A percentile compares a stretch with the other conserved stretches of the same genome.
Evolutionary conservation across 179 eudicot species (phyloP).

Genomic region (Actinidia polygama): DNA sequence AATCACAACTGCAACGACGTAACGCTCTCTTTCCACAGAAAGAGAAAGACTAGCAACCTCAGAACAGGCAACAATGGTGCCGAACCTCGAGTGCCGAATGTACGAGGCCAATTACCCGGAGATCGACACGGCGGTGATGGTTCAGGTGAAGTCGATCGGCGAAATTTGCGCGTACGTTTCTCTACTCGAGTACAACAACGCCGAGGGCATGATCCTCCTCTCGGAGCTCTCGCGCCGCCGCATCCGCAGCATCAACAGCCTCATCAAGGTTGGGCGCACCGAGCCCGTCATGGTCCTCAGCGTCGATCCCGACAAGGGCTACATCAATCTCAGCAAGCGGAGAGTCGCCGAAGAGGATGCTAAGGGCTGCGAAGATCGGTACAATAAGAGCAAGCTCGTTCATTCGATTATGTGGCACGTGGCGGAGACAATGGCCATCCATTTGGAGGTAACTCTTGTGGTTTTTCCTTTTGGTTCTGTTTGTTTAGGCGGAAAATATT

Average conservation of each 20-base stretch:
- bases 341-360: constrained; percentile 86
- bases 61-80: constrained; percentile 56
- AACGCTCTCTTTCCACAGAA: too few species aligned
- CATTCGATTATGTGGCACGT: constrained; percentile 85
- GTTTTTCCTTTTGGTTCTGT: too few species aligned
- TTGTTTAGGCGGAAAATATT: too few species aligned
- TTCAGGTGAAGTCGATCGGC: constrained; percentile 76
- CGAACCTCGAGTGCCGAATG: constrained; percentile 77
- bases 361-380: constrained; percentile 66
- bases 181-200: constrained; percentile 78
- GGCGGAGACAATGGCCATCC: constrained; percentile 63
- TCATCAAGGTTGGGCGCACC: constrained; percentile 72
- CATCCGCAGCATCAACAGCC: constrained; percentile 69
- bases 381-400: constrained; percentile 76
- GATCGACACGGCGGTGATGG: constrained; percentile 87
- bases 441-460: constrained; percentile 69
- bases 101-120: constrained; percentile 75
- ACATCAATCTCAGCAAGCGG: constrained; percentile 76
- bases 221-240: constrained; percentile 86
- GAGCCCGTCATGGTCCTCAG: constrained; percentile 88
- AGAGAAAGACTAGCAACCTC: too few species aligned
- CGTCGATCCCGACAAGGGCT: constrained; percentile 79
- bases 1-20: too few species aligned
- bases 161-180: constrained; percentile 86
- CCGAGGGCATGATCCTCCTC: constrained; percentile 85